Evolutionary conservation across 768 basidiomycete genomes (phyloP), one percentile per base, ranked within the genome.

Genomic region (Trametes sanguinea): DNA sequence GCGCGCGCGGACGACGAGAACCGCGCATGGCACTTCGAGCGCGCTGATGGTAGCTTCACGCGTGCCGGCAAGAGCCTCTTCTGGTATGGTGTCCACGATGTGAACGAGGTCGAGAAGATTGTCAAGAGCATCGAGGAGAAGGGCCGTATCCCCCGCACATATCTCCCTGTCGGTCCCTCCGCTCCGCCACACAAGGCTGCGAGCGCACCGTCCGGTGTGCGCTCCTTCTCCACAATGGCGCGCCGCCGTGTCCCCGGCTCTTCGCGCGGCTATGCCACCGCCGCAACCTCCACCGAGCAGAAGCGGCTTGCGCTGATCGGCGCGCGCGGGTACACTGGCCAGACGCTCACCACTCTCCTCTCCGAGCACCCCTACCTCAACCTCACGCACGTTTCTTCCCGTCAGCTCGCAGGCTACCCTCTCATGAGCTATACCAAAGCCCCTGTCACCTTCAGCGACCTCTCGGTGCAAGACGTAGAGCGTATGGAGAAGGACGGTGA

Each of bases 11-110:
- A 98, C 66, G 96, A 98, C 73, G 96, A 98, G 77, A 95, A 97
- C 76, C 87, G 95, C 43, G 85, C 89, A 3, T 99, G 97, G 97
- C 96, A 99, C 78, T 99, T 98, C 69, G 96, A 99, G 79, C 87
- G 95, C 57, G 94, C 97, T 0, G 95, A 98, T 67, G 97, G 97
- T 0, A 94, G 92, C 75, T 99, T 99, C 80, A 96, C 95, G 16
- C 83, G 97, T 42, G 92, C 92, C 16, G 95, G 96, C 17, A 87
- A 87, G 76, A 95, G 88, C 70, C 76, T 99, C 71, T 98, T 97
- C 84, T 99, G 97, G 96, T 98, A 96, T 72, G 97, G 97, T 46
- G 82, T 98, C 30, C 88, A 89, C 64, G 92, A 95, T 69, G 86
- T 96, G 30, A 84, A 84, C 56, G 95, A 98, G 76, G 93, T 99